phyloP scores from a whole-genome alignment of 257 asterid genomes.

The Solanum pimpinellifolium region DNA sequence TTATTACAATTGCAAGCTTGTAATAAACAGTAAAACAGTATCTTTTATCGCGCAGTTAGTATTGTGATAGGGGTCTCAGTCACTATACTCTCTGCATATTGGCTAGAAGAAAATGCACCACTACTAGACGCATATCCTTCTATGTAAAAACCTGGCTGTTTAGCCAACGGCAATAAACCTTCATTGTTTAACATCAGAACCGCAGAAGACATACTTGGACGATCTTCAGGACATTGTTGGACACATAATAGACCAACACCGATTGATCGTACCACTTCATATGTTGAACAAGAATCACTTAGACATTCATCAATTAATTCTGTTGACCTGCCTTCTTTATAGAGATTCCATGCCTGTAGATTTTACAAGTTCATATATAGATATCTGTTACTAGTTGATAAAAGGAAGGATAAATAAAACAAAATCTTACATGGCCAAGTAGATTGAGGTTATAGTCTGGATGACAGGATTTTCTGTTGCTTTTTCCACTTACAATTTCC shows the following conservation, averaged over 20 bases:
- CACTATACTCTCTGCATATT: neutral
- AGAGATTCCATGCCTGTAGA: neutral
- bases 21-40: neutral
- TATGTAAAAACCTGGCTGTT: slow-evolving; percentile 20
- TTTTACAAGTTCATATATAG: too few species aligned
- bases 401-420: too few species aligned
- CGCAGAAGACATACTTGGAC: slow-evolving; percentile 25
- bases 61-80: neutral
- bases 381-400: too few species aligned
- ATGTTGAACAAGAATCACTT: neutral
- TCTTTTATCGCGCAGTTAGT: neutral
- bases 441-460: slow-evolving; percentile 9
- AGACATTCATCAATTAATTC: neutral
- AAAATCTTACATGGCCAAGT: slow-evolving; percentile 13
- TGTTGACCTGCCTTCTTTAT: neutral
- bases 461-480: slow-evolving; percentile 12
- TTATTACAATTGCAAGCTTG: neutral
- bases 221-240: slow-evolving; percentile 17
- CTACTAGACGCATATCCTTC: neutral
- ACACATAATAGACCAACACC: slow-evolving; percentile 29
- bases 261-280: slow-evolving; percentile 13
- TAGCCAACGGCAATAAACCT: slow-evolving; percentile 9
- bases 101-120: neutral
- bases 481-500: slow-evolving; percentile 21
- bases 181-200: slow-evolving; percentile 19